Percentiles rank a stretch among this genome's conserved stretches.
Evolutionary conservation across 2,329 filamentous ascomycete species (phyloP).

Genomic region (Aureobasidium sp.): DNA sequence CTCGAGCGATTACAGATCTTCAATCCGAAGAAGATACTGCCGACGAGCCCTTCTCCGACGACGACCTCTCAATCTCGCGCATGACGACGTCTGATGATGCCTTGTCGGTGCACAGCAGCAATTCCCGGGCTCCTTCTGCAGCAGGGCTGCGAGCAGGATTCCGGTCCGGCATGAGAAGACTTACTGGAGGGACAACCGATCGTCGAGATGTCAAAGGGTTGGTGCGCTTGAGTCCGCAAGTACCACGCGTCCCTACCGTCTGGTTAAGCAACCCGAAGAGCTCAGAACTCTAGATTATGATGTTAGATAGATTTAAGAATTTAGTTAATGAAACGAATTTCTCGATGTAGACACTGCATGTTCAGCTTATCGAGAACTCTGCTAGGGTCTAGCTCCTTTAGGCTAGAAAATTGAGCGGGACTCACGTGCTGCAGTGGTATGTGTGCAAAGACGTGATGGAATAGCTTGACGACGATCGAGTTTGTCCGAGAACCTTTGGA

Average conservation of each 20-base stretch:
- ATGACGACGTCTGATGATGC: conserved; percentile 24
- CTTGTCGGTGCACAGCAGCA: background rate
- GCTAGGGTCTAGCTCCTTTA: background rate
- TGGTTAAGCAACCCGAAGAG: conserved; percentile 31
- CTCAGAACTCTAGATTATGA: conserved; percentile 19
- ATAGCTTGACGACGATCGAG: background rate
- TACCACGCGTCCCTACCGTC: conserved; percentile 41
- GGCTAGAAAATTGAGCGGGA: too few relatives aligned
- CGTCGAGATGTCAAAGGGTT: conserved; percentile 31
- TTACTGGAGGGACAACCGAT: conserved; percentile 45
- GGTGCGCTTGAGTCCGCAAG: conserved; percentile 34
- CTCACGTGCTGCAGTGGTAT: background rate
- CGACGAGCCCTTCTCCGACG: conserved; percentile 65
- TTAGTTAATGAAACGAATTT: background rate
- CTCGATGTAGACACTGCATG: background rate
- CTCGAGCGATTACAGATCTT: conserved; percentile 48
- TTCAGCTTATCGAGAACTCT: background rate
- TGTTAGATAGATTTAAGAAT: background rate
- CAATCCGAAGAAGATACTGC: conserved; percentile 65
- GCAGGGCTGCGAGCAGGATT: conserved; percentile 37
- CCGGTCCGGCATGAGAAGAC: conserved; percentile 42
- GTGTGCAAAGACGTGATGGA: too few relatives aligned
- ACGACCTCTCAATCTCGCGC: conserved; percentile 49
- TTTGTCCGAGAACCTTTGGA: background rate
- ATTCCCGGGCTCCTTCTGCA: background rate